Evolutionary conservation across 225 moss, liverwort and hornwort genomes (phyloP), one percentile per base, ranked within the genome.

Genomic region (Straminergon stramineum): DNA sequence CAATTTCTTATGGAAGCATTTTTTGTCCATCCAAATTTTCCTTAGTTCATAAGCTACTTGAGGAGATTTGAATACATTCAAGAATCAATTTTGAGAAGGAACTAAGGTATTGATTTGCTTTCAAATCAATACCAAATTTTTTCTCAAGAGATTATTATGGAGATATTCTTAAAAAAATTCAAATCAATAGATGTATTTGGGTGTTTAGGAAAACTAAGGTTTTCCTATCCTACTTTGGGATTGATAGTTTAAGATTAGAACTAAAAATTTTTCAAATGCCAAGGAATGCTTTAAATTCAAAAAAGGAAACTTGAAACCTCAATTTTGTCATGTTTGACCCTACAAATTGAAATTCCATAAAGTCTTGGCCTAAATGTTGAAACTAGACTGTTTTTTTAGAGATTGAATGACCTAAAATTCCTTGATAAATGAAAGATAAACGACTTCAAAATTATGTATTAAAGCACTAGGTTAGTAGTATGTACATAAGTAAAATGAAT

Each of bases 381-480:
- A 52, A 13, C 0, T 32, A 0, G 13, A 19, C 32, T 52, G 13
- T 52, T 2, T 75, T 73, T 43, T 9, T 20, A 3, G 12, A 75
- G 10, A n/a, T n/a, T n/a, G n/a, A 75, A 32, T 75, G 32, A 32
- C 7, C 7, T 51, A 13, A 18, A 75, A 4, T 20, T 75, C 7
- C 8, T 0, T 48, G 48, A 31, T 19, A 31, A 26, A 48, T 75
- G 6, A 52, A 75, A 75, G 18, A 75, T 75, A 51, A 2, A 32
- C 0, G 0, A 32, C 0, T 75, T 0, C 13, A 75, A 31, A 51
- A 75, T 32, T 13, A 32, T 51, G 2, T 2, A 20, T 32, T 1
- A 5, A 48, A 48, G 17, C 4, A 17, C 7, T 48, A 17, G 16
- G 6, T 74, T 30, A 28, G 3, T 4, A 48, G 10, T 74, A 17